phyloP scores from a whole-genome alignment of 2,329 filamentous ascomycete genomes.

The Botrytis porri region DNA sequence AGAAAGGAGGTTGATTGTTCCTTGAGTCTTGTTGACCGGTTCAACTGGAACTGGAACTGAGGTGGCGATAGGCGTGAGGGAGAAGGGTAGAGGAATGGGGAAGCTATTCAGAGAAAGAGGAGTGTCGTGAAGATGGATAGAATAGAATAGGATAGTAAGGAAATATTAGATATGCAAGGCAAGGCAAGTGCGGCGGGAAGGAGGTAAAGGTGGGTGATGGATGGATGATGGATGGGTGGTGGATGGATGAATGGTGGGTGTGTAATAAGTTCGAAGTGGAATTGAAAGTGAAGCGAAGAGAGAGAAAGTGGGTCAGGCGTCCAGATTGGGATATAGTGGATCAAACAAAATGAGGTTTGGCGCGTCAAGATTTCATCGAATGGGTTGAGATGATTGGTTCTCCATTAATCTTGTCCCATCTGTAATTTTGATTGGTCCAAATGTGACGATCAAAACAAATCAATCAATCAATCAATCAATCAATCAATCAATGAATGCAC shows the following conservation, averaged over 20 bases:
- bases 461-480: neutral
- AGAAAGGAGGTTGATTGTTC: neutral
- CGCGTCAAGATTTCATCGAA: neutral
- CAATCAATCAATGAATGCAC: neutral
- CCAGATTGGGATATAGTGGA: neutral
- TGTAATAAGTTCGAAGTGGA: neutral
- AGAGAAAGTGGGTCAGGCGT: neutral
- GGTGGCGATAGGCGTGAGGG: neutral
- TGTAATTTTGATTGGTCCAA: neutral
- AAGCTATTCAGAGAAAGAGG: neutral
- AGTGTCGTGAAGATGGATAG: neutral
- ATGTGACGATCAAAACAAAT: neutral
- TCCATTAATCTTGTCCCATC: neutral
- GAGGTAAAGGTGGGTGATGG: neutral
- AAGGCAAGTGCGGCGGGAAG: neutral
- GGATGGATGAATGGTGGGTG: neutral
- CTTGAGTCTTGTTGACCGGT: neutral
- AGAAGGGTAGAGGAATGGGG: neutral
- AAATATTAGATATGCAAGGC: neutral
- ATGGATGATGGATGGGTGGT: neutral
- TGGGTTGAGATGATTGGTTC: neutral
- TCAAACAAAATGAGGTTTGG: neutral
- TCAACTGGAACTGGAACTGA: neutral
- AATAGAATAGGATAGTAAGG: neutral
- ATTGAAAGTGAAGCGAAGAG: neutral